Base-by-base conservation (phyloP, 208 protist species). In the Trypanosoma mega region DNA sequence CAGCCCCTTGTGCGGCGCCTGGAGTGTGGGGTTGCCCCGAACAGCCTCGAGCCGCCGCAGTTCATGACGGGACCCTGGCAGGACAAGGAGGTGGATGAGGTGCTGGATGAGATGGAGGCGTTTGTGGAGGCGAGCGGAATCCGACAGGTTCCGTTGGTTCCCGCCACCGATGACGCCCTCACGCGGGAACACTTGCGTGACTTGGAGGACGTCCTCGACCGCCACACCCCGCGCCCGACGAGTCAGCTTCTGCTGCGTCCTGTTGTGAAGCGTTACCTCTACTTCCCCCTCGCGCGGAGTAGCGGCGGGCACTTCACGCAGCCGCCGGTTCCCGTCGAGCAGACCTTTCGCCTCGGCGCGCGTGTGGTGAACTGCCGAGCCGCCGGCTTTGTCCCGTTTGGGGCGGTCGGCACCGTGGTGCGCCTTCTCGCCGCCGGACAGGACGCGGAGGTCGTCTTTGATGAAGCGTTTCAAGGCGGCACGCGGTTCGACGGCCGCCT, bases 391-490 rank as follows among this genome's bases (percentile, higher is more conserved):
- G 73, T 80, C 9, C 86, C 91, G 5, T 97, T 97, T 57, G 91
- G 91, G 3, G 69, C 78, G 1, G 57, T 59, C 5, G 91, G 91
- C 49, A 93, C 83, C 20, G 78, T 97, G 52, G 80, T 94, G 49
- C 85, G 91, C n/a, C 56, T 97, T 36, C 77, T 94, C 23, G 72
- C 76, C 39, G 78, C 76, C 39, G 74, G 81, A 12, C 61, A 78
- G 12, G 78, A 93, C 39, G 91, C 85, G 26, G 88, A 97, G 63
- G 88, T 97, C 27, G 78, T 97, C 14, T 93, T 92, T 74, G 91
- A 97, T 71, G 57, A 72, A 34, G 66, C 76, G 11, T 97, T 94
- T 76, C 79, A 75, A n/a, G 83, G 83, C 8, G 88, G 86, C 6
- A 80, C 69, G 8, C 63, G 66, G 23, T 78, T 97, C n/a, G 85